Conservation (phyloP, 176 grass and related monocot genomes). For the Canna indica region DNA sequence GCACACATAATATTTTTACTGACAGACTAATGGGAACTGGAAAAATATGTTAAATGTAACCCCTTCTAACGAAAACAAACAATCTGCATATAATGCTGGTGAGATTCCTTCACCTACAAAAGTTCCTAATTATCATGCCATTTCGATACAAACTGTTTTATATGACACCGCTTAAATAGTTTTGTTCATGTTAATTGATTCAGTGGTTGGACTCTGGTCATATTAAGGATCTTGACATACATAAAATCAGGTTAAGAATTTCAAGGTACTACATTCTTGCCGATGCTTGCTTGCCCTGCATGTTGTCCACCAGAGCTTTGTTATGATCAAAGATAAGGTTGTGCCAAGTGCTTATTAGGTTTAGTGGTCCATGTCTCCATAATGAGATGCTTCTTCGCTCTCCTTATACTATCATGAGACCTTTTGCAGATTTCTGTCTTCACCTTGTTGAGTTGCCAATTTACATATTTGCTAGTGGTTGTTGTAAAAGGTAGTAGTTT, state of each 20-base stretch:
- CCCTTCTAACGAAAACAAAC: background rate
- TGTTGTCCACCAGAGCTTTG: constrained; percentile 1
- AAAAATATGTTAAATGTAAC: background rate
- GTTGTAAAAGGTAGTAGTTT: background rate
- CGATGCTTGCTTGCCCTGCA: background rate
- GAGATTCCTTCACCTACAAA: background rate
- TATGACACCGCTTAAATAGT: too few relatives aligned
- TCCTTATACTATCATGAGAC: background rate
- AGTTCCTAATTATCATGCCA: too few relatives aligned
- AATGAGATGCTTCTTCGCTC: background rate
- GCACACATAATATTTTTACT: background rate
- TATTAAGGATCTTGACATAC: too few relatives aligned
- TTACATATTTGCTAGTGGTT: background rate
- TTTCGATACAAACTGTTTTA: too few relatives aligned
- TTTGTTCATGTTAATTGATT: too few relatives aligned
- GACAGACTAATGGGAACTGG: background rate
- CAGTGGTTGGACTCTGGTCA: too few relatives aligned
- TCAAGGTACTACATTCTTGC: background rate
- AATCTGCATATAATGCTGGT: background rate
- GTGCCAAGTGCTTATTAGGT: background rate
- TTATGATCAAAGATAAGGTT: background rate
- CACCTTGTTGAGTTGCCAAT: background rate
- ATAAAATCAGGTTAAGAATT: too few relatives aligned
- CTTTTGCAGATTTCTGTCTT: too few relatives aligned
- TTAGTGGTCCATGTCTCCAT: background rate